Evolutionary conservation across 805 yeast species (phyloP), one percentile per base, ranked within the genome.

Genomic region (Metschnikowia cerradonensis): DNA sequence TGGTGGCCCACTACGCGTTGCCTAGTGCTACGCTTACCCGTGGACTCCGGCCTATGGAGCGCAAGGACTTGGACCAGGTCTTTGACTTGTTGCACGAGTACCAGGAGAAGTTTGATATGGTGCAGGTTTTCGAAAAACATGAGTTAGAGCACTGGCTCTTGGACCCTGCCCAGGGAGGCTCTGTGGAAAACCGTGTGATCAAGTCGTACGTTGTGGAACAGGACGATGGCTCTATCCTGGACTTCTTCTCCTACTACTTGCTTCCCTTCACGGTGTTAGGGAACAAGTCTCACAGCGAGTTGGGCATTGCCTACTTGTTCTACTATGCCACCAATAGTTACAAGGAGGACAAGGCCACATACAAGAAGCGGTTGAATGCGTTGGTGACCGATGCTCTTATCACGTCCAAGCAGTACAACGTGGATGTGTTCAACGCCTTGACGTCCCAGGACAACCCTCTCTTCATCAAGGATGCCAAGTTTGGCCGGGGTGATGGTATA

Each of bases 401-500:
- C 47, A 69, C 88, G 37, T 84, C 96, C 30, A 86, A 87, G 66
- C 66, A 73, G 39, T 68, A 75, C 45, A 78, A 78, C 23, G 88
- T 88, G 60, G 99, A 94, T 65, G 98, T 94, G 3, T 89, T 92
- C 78, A 94, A 94, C 66, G 96, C 97, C 8, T 75, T 94, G 55
- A 83, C 97, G 0, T 77, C 90, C 10, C 96, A 90, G 71, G 99
- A 94, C 64, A 94, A 94, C 67, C 77, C 90, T 14, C 71, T 87
- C 52, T 90, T 94, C 71, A 73, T 94, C 57, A 85, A 88, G 23
- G 83, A 87, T 37, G 77, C 88, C 69, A 88, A 89, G 65, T 94
- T 94, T 66, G 96, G 97, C 33, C 80, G 82, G 45, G 99, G 99
- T 41, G 98, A 92, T 67, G 99, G 99, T 0, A 80, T 81, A 63